Conservation (phyloP, 164 flowering plant species). For the Litsea cubeba region DNA sequence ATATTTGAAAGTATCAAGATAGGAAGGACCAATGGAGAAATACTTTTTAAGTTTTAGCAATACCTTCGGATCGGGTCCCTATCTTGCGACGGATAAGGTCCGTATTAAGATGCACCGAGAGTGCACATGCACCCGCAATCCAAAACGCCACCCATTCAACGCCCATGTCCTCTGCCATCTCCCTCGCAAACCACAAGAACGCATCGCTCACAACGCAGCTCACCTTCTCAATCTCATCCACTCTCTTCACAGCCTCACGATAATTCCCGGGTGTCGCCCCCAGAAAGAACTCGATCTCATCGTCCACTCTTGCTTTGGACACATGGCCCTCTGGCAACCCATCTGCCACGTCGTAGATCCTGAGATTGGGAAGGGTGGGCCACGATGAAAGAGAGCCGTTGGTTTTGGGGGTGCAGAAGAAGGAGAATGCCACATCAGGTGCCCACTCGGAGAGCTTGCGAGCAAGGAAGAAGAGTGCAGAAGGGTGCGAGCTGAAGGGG, state of each 20-base stretch:
- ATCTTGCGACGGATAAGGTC: constrained; percentile 21
- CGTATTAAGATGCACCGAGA: constrained; percentile 24
- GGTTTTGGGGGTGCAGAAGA: constrained; percentile 40
- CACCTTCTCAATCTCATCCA: constrained; percentile 14
- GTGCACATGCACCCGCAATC: constrained; percentile 24
- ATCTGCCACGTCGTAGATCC: constrained; percentile 21
- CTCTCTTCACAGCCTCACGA: constrained; percentile 19
- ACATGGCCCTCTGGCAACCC: constrained; percentile 29
- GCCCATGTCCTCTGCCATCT: constrained; percentile 31
- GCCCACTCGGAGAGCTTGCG: constrained; percentile 30
- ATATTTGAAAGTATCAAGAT: too few species aligned
- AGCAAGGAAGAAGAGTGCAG: constrained; percentile 32
- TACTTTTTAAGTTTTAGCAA: neutral
- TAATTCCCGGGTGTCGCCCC: constrained; percentile 29
- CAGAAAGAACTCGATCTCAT: constrained; percentile 28
- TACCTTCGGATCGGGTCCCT: constrained; percentile 9
- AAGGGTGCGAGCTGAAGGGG: constrained; percentile 42
- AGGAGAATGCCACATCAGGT: constrained; percentile 39
- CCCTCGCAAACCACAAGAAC: constrained; percentile 30
- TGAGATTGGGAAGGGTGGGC: constrained; percentile 9
- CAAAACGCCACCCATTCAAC: constrained; percentile 47
- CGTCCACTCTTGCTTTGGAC: constrained; percentile 13
- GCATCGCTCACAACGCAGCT: constrained; percentile 36
- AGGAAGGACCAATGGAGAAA: too few species aligned
- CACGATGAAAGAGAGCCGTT: constrained; percentile 11